A percentile compares a stretch with the other conserved stretches of the same genome.
phyloP scores from a whole-genome alignment of 768 basidiomycete genomes.

The Mycena albidolilacea region DNA sequence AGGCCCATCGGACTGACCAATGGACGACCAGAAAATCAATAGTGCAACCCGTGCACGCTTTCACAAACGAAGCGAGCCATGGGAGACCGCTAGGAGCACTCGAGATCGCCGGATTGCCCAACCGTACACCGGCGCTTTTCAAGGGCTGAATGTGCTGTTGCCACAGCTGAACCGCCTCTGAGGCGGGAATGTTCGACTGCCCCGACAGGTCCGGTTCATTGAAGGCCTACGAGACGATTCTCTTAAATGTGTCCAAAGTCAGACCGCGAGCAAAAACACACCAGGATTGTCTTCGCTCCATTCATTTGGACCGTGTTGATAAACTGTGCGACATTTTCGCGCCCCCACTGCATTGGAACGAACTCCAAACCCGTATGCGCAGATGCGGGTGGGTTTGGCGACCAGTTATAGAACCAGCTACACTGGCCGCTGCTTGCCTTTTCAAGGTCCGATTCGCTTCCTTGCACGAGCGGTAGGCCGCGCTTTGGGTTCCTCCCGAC shows the following conservation, averaged over 20 bases:
- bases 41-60: constrained; percentile 39
- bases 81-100: constrained; percentile 36
- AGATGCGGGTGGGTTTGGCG: constrained; percentile 5
- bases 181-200: constrained; percentile 38
- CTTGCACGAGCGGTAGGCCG: constrained; percentile 22
- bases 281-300: constrained; percentile 20
- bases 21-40: constrained; percentile 49
- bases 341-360: constrained; percentile 44
- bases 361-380: constrained; percentile 22
- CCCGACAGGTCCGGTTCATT: constrained; percentile 41
- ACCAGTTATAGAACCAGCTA: constrained; percentile 35
- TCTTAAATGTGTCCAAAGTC: neutral
- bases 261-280: neutral
- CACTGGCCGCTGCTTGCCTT: constrained; percentile 21
- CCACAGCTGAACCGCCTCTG: constrained; percentile 42
- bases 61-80: constrained; percentile 41
- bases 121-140: constrained; percentile 36
- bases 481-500: constrained; percentile 26
- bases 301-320: constrained; percentile 10
- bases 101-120: constrained; percentile 43
- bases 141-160: constrained; percentile 44
- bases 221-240: constrained; percentile 34
- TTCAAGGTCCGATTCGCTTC: constrained; percentile 10
- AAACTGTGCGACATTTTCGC: constrained; percentile 15
- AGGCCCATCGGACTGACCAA: constrained; percentile 48